These are phyloP conservation scores for Rhynchospora pubera DNA, from an alignment of 176 grass and related monocot species.

Conservation along the genomic window DNA sequence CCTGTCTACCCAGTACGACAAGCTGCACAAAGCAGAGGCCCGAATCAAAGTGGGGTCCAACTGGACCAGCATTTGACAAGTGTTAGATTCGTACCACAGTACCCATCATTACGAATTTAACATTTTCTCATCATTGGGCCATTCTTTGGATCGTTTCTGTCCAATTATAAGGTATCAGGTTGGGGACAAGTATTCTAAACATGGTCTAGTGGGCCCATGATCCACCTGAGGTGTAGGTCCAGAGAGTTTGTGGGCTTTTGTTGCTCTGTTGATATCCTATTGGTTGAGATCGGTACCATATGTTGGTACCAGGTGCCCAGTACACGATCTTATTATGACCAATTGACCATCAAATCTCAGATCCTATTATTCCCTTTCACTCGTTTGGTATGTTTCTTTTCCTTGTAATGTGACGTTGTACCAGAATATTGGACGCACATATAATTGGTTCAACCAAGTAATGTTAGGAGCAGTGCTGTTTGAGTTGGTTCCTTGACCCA, in stretches of 20 bases:
- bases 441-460: not conserved
- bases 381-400: not conserved
- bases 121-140: slow-evolving; percentile 11
- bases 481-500: not conserved
- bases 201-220: slow-evolving; percentile 1
- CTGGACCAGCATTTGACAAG: not conserved
- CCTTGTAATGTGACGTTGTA: not conserved
- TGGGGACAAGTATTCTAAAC: slow-evolving; percentile 4
- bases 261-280: slow-evolving; percentile 4
- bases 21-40: not conserved
- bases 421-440: not conserved
- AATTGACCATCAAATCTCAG: not conserved
- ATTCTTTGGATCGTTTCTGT: not conserved
- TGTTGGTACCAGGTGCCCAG: not conserved
- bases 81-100: not conserved
- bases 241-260: not conserved
- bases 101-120: not conserved
- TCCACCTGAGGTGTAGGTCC: not conserved
- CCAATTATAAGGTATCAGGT: not conserved
- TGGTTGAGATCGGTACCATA: not conserved
- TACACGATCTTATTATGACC: too few relatives aligned
- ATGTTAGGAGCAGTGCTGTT: not conserved
- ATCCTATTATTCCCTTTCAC: not conserved
- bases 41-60: slow-evolving; percentile 11
- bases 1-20: too few relatives aligned